Evolutionary conservation across 1,284 basidiomycete species (phyloP), one percentile per base, ranked within the genome.

Genomic region (Boletus albobrunnescens): DNA sequence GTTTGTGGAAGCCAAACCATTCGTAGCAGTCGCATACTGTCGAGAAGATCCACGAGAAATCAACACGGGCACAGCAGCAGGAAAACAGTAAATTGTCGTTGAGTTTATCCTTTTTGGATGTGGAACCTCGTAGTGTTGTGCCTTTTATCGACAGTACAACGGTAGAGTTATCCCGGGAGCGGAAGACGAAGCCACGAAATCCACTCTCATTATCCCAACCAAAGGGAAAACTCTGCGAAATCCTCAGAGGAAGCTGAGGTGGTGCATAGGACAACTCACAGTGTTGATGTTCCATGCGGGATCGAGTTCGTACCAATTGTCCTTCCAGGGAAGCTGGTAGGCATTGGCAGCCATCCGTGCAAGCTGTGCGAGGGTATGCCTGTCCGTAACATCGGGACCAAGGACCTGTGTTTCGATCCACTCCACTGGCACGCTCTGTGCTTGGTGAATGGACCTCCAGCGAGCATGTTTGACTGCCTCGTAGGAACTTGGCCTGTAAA

Each of bases 41-140:
- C 31, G 78, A 67, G 54, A 80, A 76, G 31, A 71, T 63, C 94
- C 95, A 98, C 0, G 91, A 85, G 59, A 94, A 81, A 63, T 91
- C 91, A 27, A 98, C 91, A 24, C 86, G 77, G 4, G 94, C 95
- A 61, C 96, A 99, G 67, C 96, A 99, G 72, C 96, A 99, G 0
- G 94, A 97, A 70, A 97, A 98, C 19, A 98, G 71, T 55, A 96
- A 71, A 61, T 99, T 99, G 69, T 99, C 96, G 62, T 99, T 99
- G 60, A 87, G 84, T 73, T 95, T 97, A 72, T 99, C 95, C 63
- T 90, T 87, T 67, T 85, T 89, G 51, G 87, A 88, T 2, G 92
- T 91, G 19, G 92, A 89, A 2, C 93, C 93, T 66, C 72, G 64
- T 59, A 77, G 46, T 58, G 89, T 93, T 0, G 96, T 99, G 26